A percentile compares a stretch with the other conserved stretches of the same genome.
Conservation (phyloP, 345 rosid species). For the Acer yangbiense region DNA sequence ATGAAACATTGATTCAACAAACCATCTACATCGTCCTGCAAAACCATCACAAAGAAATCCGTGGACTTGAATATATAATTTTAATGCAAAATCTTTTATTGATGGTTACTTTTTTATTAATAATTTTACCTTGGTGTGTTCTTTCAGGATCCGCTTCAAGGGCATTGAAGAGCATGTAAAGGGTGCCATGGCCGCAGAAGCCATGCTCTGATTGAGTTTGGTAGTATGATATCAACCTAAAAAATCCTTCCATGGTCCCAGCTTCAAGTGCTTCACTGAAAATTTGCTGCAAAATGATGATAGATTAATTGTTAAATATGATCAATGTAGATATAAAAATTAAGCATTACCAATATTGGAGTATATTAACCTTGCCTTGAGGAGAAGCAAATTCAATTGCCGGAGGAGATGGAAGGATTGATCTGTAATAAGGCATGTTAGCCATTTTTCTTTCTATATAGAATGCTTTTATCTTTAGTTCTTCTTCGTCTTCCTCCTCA, state of each 20-base stretch:
- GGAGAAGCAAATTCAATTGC: constrained; percentile 80
- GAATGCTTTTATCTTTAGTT: not conserved
- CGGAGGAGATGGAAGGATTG: constrained; percentile 71
- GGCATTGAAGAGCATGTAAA: constrained; percentile 86
- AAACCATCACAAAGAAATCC: not conserved
- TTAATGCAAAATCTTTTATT: no score
- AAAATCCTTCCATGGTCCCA: constrained; percentile 95
- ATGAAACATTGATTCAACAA: constrained; percentile 45
- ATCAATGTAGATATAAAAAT: not conserved
- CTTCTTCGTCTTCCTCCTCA: not conserved
- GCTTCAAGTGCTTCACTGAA: constrained; percentile 80
- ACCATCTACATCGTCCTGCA: constrained; percentile 49
- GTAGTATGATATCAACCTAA: constrained; percentile 71
- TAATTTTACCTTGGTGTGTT: constrained; percentile 88
- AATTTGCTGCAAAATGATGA: constrained; percentile 52
- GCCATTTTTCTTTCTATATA: constrained; percentile 28
- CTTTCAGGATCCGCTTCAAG: constrained; percentile 85
- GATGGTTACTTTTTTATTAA: not conserved
- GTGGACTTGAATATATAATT: no score
- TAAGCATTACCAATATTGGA: not conserved
- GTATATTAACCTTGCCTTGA: constrained; percentile 61
- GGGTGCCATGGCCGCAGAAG: constrained; percentile 84
- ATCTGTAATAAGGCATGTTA: constrained; percentile 53
- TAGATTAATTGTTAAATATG: not conserved
- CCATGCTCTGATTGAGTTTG: constrained; percentile 97